Evolutionary conservation across 345 rosid species (phyloP).

Genomic region (Litchi chinensis): DNA sequence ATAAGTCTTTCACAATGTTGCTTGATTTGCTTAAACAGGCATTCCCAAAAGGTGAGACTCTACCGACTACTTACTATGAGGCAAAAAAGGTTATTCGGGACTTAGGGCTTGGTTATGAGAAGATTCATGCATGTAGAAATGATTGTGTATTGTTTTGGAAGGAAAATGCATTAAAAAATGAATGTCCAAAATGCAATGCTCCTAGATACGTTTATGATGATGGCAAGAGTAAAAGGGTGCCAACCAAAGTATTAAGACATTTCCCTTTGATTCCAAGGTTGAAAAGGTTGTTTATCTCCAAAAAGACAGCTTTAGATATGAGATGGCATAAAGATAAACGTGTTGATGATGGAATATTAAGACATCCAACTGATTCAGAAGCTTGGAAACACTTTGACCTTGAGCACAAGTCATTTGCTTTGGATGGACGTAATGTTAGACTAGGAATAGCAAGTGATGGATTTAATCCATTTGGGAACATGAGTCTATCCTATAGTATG

Average conservation of each 20-base stretch:
- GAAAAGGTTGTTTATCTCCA: conserved; percentile 10
- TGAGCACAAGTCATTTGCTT: neutral
- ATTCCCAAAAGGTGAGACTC: no score
- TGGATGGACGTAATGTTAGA: conserved; percentile 7
- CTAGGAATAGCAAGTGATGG: neutral
- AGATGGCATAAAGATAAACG: no score
- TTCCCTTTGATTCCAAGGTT: neutral
- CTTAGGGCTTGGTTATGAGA: conserved; percentile 5
- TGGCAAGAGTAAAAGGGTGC: no score
- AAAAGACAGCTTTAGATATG: neutral
- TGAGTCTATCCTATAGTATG: neutral
- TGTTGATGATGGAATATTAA: no score
- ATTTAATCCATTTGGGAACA: conserved; percentile 12
- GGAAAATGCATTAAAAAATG: neutral
- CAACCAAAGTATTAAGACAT: no score
- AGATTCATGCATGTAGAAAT: conserved; percentile 9
- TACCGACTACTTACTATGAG: neutral
- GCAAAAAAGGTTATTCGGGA: neutral
- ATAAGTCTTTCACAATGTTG: no score
- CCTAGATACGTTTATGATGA: no score
- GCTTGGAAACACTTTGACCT: no score
- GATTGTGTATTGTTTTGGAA: neutral
- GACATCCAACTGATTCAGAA: no score
- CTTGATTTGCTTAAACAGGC: no score
- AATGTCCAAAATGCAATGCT: no score